Evolutionary conservation across 106 monocot species (phyloP), one percentile per base, ranked within the genome.

Genomic region (Apostasia ramifera): DNA sequence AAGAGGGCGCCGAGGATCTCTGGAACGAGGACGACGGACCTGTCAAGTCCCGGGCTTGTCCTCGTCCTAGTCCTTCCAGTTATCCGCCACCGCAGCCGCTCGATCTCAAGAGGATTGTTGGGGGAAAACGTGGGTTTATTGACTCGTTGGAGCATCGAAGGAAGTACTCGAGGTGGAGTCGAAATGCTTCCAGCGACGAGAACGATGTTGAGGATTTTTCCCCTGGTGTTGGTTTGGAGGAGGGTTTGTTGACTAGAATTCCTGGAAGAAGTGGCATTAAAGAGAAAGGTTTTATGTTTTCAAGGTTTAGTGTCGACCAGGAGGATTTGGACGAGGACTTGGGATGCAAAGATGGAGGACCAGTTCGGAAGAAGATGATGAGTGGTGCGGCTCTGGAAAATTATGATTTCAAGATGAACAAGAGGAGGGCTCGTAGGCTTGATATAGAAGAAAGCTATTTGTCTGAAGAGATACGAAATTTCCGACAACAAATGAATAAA

Each of bases 1-100:
- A 81, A 70, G 73, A 43, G 3, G 92, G 92, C 4, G 92, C 95
- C n/a, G 95, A 89, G 77, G 95, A 97, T 74, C 74, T 97, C 41
- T 97, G 95, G 95, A 97, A 97, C 66, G 79, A 86, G 13, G 86
- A 86, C 65, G 95, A 97, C 47, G 95, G 95, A 0, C 95, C 92
- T 2, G 11, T 92, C 26, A 47, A 9, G 2, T 71, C 77, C 9
- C 47, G 47, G 1, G 6, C 59, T 12, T 9, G 4, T 66, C 44
- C 13, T 2, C 40, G 37, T 38, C 12, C 13, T 2, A 14, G 37
- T 38, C 12, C 64, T 48, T 8, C 63, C 2, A 68, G 47, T 9
- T 4, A 43, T 47, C 48, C 13, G 66, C 53, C 55, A 7, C 12
- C 15, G 55, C 55, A 47, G 9, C 73, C 84, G 26, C 66, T 89